Evolutionary conservation across 2,329 filamentous ascomycete species (phyloP), one percentile per base, ranked within the genome.

Genomic region (Didymella keratinophila): DNA sequence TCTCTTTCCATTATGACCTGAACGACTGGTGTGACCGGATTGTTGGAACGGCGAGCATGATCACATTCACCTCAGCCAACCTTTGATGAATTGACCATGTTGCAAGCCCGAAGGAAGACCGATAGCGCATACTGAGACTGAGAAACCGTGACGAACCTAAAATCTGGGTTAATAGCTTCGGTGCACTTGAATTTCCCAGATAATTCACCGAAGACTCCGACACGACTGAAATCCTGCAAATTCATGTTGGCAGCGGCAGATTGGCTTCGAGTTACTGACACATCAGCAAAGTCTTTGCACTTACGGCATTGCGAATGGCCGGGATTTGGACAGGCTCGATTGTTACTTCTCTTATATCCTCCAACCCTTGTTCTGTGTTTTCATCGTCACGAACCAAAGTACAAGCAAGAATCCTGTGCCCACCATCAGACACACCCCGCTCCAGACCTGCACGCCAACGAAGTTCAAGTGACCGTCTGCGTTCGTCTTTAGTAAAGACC

Each of bases 381-480:
- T 69, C 20, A 61, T 62, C 10, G 68, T 70, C 8, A 64, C 46
- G 27, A 63, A 36, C 71, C 71, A 76, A 7, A 77, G 52, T 9
- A 74, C 60, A 1, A 39, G 23, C 21, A 76, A 47, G 50, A 69
- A 74, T 3, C 34, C 56, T 1, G 71, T 68, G 1, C 68, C 72
- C 3, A 69, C n/a, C 53, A 78, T 54, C 55, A 78, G 55, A 61
- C 69, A 77, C n/a, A 64, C 60, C 1, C 74, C 74, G 54, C 69
- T 74, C 74, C 74, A 78, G 2, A 76, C 45, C 53, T 76, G 73
- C 6, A 72, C 66, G 6, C 74, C 73, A 27, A 75, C 46, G 39
- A 74, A 78, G 28, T 73, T 54, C 16, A 60, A 64, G 11, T 51
- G 43, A 0, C 69, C 70, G 44, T 71, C 59, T 11, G 52, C 46